phyloP scores from a whole-genome alignment of 2,329 filamentous ascomycete genomes.

The Cordyceps militaris region DNA sequence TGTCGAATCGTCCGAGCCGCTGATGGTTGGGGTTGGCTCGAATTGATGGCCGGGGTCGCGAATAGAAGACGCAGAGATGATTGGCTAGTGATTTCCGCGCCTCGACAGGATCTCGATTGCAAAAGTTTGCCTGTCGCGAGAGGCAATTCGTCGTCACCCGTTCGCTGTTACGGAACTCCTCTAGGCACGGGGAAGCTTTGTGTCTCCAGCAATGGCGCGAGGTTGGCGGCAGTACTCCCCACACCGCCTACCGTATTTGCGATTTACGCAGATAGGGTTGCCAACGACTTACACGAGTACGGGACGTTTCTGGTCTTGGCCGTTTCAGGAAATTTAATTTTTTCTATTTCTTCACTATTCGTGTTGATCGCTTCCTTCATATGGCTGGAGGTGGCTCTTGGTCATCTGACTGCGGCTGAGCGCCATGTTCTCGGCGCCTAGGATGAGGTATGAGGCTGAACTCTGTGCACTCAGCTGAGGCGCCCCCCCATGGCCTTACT shows the following conservation, averaged over 20 bases:
- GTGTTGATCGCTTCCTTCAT: background rate
- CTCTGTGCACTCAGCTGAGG: background rate
- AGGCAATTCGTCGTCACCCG: background rate
- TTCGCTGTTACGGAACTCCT: background rate
- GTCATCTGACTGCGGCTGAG: conserved; percentile 3
- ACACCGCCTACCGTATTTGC: conserved; percentile 10
- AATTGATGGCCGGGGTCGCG: background rate
- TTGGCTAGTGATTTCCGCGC: background rate
- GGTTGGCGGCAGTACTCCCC: conserved; percentile 9
- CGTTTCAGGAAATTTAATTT: background rate
- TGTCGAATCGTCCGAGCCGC: background rate
- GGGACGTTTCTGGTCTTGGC: background rate
- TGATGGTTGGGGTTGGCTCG: background rate
- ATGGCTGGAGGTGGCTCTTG: background rate
- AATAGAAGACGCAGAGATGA: background rate
- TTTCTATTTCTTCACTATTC: background rate
- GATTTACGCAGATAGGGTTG: background rate
- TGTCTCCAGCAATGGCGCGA: background rate
- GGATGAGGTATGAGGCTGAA: background rate
- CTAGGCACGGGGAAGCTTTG: background rate
- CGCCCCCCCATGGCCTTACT: background rate
- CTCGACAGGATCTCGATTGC: background rate
- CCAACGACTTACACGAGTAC: background rate
- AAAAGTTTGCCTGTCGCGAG: background rate
- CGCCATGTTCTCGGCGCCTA: conserved; percentile 6